Percentiles rank a stretch among this genome's conserved stretches.
These are phyloP conservation scores for Opeltia flavorubescens DNA, from an alignment of 495 filamentous ascomycete species.

Conservation along the genomic window DNA sequence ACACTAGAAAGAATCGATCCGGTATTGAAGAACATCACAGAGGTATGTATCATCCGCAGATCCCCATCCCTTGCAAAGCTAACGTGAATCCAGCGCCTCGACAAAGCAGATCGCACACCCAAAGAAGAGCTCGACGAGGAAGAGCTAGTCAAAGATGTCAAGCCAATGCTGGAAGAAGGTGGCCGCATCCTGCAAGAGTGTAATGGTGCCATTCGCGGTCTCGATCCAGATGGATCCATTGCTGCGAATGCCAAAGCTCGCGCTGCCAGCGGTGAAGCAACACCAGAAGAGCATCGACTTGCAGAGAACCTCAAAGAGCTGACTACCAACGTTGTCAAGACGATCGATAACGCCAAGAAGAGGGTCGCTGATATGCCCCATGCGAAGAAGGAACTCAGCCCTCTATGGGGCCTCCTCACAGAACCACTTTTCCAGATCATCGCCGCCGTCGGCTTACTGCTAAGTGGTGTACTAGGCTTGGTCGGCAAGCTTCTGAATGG, in stretches of 20 bases:
- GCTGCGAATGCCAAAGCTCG: constrained; percentile 76
- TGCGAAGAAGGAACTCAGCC: constrained; percentile 87
- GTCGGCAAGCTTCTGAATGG: constrained; percentile 70
- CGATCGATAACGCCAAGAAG: constrained; percentile 77
- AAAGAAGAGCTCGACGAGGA: constrained; percentile 89
- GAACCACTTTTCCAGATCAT: constrained; percentile 88
- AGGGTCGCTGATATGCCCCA: constrained; percentile 83
- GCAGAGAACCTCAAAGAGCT: constrained; percentile 73
- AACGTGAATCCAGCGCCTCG: constrained; percentile 44
- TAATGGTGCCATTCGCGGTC: constrained; percentile 77
- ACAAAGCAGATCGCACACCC: constrained; percentile 67
- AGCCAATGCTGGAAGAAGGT: constrained; percentile 76
- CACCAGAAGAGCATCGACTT: constrained; percentile 72
- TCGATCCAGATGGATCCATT: constrained; percentile 81
- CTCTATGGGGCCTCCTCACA: constrained; percentile 67
- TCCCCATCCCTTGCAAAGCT: constrained; percentile 3
- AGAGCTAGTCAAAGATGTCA: constrained; percentile 68
- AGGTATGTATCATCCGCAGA: constrained; percentile 35
- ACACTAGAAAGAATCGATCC: constrained; percentile 74
- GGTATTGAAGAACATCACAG: constrained; percentile 74
- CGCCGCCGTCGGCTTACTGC: constrained; percentile 72
- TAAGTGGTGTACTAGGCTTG: constrained; percentile 69
- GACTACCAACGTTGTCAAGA: constrained; percentile 46
- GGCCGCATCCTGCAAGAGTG: constrained; percentile 70
- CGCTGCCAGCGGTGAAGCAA: constrained; percentile 65